Percentiles rank a stretch among this genome's conserved stretches.
phyloP scores from a whole-genome alignment of 1,139 yeast species.

The Kurtzmaniella natalensis region DNA sequence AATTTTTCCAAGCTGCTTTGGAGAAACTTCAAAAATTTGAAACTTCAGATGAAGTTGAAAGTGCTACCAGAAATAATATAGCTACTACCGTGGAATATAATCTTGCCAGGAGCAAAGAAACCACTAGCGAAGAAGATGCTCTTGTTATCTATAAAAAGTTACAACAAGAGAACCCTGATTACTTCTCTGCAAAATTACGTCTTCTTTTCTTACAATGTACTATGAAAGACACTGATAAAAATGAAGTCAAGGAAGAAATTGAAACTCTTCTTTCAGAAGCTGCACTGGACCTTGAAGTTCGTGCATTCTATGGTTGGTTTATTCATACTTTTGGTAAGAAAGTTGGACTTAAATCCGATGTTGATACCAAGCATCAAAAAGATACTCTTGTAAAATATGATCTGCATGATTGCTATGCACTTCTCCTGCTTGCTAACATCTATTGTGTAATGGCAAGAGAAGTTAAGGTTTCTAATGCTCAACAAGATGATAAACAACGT shows the following conservation, averaged over 20 bases:
- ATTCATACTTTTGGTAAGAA: constrained; percentile 58
- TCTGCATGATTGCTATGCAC: constrained; percentile 85
- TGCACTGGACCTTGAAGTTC: constrained; percentile 68
- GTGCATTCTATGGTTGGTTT: constrained; percentile 94
- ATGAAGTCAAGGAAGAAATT: constrained; percentile 49
- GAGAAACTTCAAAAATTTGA: constrained; percentile 14
- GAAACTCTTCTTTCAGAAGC: constrained; percentile 49
- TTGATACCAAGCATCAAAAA: constrained; percentile 78
- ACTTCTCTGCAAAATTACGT: constrained; percentile 75
- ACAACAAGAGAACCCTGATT: constrained; percentile 58
- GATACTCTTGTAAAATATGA: constrained; percentile 78
- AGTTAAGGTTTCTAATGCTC: constrained; percentile 41
- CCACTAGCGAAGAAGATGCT: constrained; percentile 42
- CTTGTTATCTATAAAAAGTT: constrained; percentile 51
- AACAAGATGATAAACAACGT: constrained; percentile 63
- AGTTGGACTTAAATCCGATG: constrained; percentile 49
- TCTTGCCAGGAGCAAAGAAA: constrained; percentile 59
- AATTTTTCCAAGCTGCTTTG: constrained; percentile 48
- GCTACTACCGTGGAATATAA: constrained; percentile 54
- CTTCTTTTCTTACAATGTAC: constrained; percentile 49
- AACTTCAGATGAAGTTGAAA: constrained; percentile 16
- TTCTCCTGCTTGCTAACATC: constrained; percentile 85
- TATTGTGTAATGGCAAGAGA: constrained; percentile 84
- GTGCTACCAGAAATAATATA: constrained; percentile 26
- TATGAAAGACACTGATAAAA: constrained; percentile 25